Evolutionary conservation across 2,329 filamentous ascomycete genomes (phyloP).

Genomic region (Hymenotorrendiella dingleyae): DNA sequence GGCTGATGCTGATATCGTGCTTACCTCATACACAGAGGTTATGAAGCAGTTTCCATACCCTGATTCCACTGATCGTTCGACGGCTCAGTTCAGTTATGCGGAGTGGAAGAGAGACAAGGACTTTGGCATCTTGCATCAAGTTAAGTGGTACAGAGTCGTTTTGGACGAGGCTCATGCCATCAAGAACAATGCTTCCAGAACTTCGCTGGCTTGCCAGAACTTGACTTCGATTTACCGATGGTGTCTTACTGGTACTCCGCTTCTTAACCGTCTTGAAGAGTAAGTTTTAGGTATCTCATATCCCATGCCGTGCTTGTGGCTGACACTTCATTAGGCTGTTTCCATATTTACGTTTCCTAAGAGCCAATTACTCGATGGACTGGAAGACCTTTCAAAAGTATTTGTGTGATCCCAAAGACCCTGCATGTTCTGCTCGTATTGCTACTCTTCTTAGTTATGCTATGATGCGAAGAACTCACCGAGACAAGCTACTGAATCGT

Average conservation of each 20-base stretch:
- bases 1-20: constrained; percentile 23
- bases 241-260: constrained; percentile 30
- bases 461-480: constrained; percentile 51
- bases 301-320: not conserved
- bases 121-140: constrained; percentile 33
- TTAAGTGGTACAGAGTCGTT: constrained; percentile 45
- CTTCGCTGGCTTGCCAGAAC: constrained; percentile 39
- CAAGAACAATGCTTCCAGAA: constrained; percentile 40
- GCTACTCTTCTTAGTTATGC: constrained; percentile 30
- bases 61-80: constrained; percentile 83
- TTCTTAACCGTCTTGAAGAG: constrained; percentile 28
- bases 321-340: constrained; percentile 22
- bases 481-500: constrained; percentile 44
- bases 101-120: constrained; percentile 32
- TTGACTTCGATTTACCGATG: constrained; percentile 26
- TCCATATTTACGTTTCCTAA: constrained; percentile 30
- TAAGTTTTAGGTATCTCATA: constrained; percentile 11
- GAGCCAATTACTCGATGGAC: constrained; percentile 25
- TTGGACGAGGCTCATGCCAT: constrained; percentile 53
- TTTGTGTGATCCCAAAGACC: constrained; percentile 25
- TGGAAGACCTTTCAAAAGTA: constrained; percentile 24
- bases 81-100: constrained; percentile 38
- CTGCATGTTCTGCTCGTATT: constrained; percentile 20
- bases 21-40: constrained; percentile 26
- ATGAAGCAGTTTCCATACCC: constrained; percentile 67